Base-by-base conservation (phyloP, 331 rosid genomes). In the Arachis monticola region DNA sequence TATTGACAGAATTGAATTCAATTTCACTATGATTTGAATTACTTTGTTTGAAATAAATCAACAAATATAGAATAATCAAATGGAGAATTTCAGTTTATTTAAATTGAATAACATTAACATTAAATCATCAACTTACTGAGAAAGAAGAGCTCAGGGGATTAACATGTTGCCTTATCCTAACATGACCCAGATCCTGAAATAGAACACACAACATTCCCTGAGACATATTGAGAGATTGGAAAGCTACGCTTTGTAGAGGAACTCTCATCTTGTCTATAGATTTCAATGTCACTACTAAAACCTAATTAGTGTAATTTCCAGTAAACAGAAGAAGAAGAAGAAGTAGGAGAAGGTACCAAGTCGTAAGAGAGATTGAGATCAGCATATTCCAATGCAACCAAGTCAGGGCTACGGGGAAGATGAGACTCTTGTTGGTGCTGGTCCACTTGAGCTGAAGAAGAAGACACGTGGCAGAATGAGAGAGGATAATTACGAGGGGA, bases 101-200 rank as follows among this genome's bases (percentile, higher is more conserved):
- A 60, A 13, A 47, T 8, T 22, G 27, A 22, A 22, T 22, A 22
- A 22, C 27, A 22, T 22, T 22, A 22, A 22, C 27, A 22, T 22
- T 22, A 22, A 22, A 22, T 22, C 27, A 22, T 22, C 8, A 70
- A 83, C 97, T 70, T 91, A 93, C 98, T 52, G 95, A 79, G 81
- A 89, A 84, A 77, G 94, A 87, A 42, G 86, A 62, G 60, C 94
- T 91, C 0, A 93, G 89, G 40, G 98, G 98, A 58, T 93, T 93
- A 45, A 91, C 98, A 83, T 91, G 98, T 81, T 91, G 97, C 80
- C 98, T 87, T 80, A 93, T 90, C 69, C 97, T 91, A 59, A 90
- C 87, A 63, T 84, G 91, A 72, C 96, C 96, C 80, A 84, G 51
- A 68, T 88, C 97, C 97, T 94, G 92, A 81, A 71, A 77, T 10